Percentiles rank a stretch among this genome's conserved stretches.
These are phyloP conservation scores for Aphanoascus verrucosus DNA, from an alignment of 2,329 filamentous ascomycete genomes.

Conservation along the genomic window DNA sequence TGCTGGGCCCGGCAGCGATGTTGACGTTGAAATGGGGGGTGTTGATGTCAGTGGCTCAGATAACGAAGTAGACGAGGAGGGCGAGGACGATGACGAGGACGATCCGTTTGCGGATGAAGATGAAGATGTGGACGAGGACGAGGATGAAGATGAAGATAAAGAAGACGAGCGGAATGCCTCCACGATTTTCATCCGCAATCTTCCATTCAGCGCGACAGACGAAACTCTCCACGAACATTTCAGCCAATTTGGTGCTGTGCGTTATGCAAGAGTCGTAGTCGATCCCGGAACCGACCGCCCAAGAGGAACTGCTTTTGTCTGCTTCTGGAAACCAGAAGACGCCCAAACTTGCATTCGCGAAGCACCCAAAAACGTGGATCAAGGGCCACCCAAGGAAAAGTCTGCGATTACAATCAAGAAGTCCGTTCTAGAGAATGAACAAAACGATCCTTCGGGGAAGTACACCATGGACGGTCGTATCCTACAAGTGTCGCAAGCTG, in stretches of 20 bases:
- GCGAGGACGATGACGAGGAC: slow-evolving; percentile 33
- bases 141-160: slow-evolving; percentile 35
- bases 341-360: slow-evolving; percentile 63
- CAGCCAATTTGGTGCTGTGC: slow-evolving; percentile 69
- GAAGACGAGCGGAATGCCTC: slow-evolving; percentile 50
- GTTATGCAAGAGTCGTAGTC: slow-evolving; percentile 85
- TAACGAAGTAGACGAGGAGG: slow-evolving; percentile 35
- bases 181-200: slow-evolving; percentile 85
- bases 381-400: slow-evolving; percentile 34
- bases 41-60: slow-evolving; percentile 33
- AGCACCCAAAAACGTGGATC: slow-evolving; percentile 50
- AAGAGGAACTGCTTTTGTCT: slow-evolving; percentile 88
- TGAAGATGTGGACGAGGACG: slow-evolving; percentile 33
- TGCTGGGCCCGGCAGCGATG: slow-evolving; percentile 30
- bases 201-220: slow-evolving; percentile 81
- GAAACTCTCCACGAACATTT: slow-evolving; percentile 78
- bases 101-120: slow-evolving; percentile 36
- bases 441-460: slow-evolving; percentile 64
- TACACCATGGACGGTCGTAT: slow-evolving; percentile 89
- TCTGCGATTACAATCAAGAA: slow-evolving; percentile 48
- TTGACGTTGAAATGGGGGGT: slow-evolving; percentile 36
- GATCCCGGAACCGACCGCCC: slow-evolving; percentile 77
- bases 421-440: slow-evolving; percentile 80
- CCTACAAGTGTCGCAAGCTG: slow-evolving; percentile 71
- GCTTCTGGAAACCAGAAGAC: slow-evolving; percentile 70